phyloP scores from a whole-genome alignment of 495 filamentous ascomycete species.

The Haplographium delicatum region DNA sequence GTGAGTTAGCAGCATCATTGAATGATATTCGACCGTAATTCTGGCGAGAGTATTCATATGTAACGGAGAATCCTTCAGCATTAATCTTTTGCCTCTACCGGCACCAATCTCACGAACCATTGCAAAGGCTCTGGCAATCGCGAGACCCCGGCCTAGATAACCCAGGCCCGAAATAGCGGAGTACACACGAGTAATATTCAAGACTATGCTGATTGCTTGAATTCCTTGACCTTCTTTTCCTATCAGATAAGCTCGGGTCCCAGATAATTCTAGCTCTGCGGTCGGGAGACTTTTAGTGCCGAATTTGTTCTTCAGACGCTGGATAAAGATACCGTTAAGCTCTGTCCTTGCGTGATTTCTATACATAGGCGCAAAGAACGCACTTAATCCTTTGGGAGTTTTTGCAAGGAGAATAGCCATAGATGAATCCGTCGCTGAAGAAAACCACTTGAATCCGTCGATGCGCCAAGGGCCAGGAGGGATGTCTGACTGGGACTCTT shows the following conservation, averaged over 20 bases:
- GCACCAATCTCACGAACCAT: constrained; percentile 32
- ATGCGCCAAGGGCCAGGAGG: constrained; percentile 56
- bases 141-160: constrained; percentile 55
- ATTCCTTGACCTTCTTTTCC: constrained; percentile 60
- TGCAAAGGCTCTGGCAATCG: constrained; percentile 54
- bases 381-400: constrained; percentile 48
- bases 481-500: constrained; percentile 4
- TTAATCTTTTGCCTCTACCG: constrained; percentile 31
- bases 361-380: constrained; percentile 63
- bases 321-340: constrained; percentile 62
- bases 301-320: constrained; percentile 64
- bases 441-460: constrained; percentile 75
- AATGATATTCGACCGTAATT: constrained; percentile 38
- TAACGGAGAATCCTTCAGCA: constrained; percentile 49
- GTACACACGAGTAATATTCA: constrained; percentile 66
- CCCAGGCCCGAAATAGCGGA: constrained; percentile 52
- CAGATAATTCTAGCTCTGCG: constrained; percentile 59
- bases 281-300: constrained; percentile 66
- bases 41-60: constrained; percentile 59
- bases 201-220: constrained; percentile 56
- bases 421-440: constrained; percentile 65
- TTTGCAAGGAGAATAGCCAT: constrained; percentile 68
- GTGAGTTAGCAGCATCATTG: constrained; percentile 53
- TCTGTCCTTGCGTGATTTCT: constrained; percentile 32
- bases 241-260: constrained; percentile 59